Evolutionary conservation across 768 basidiomycete genomes (phyloP).

Genomic region (Auricularia auricula-judae): DNA sequence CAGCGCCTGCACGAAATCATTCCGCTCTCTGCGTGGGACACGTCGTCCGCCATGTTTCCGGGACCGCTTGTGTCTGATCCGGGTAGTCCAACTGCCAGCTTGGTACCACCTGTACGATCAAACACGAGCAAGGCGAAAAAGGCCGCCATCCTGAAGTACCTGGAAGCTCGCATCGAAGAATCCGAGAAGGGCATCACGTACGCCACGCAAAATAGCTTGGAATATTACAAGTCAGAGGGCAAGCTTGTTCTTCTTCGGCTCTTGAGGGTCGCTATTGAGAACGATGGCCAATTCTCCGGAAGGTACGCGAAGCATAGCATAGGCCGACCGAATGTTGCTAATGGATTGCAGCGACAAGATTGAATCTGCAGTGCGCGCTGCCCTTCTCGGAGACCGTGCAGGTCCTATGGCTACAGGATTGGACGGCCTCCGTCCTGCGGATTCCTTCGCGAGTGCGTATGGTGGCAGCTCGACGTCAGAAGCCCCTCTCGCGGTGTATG

Average conservation of each 20-base stretch:
- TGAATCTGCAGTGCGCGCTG: conserved; percentile 64
- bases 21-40: conserved; percentile 50
- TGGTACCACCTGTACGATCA: conserved; percentile 49
- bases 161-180: conserved; percentile 66
- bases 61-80: conserved; percentile 69
- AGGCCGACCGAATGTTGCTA: not conserved
- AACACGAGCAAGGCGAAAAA: conserved; percentile 70
- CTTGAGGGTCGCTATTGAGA: conserved; percentile 71
- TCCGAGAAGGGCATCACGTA: conserved; percentile 69
- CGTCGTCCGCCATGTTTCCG: conserved; percentile 53
- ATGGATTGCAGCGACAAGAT: conserved; percentile 41
- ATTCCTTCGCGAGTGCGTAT: conserved; percentile 13
- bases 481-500: conserved; percentile 43
- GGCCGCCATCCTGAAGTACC: conserved; percentile 60
- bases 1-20: conserved; percentile 58
- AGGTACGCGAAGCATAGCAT: conserved; percentile 42
- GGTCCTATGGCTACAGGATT: not conserved
- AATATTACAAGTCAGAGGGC: conserved; percentile 57
- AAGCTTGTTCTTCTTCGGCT: conserved; percentile 65
- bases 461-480: conserved; percentile 24
- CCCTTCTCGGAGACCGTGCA: conserved; percentile 31
- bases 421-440: not conserved
- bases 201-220: conserved; percentile 36
- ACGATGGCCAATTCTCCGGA: conserved; percentile 80
- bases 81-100: conserved; percentile 46